These are phyloP conservation scores for Linum usitatissimum DNA, from an alignment of 345 rosid species.

Conservation along the genomic window DNA sequence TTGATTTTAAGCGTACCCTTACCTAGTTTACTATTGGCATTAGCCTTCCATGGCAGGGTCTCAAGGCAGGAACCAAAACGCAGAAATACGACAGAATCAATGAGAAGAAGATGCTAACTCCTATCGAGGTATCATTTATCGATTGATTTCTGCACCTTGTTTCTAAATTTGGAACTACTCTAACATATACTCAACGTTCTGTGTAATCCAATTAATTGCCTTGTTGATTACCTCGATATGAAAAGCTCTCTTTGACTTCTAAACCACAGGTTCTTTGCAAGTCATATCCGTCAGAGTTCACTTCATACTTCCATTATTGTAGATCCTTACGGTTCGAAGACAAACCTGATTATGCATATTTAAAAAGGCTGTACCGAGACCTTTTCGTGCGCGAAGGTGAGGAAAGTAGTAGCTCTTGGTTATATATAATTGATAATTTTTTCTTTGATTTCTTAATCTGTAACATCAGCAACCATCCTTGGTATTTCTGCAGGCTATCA, in stretches of 20 bases:
- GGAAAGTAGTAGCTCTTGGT: neutral
- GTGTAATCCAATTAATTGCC: neutral
- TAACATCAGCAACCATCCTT: neutral
- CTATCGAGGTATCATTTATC: slow-evolving; percentile 16
- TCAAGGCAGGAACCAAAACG: slow-evolving; percentile 23
- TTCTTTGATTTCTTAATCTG: neutral
- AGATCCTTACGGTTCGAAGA: slow-evolving; percentile 23
- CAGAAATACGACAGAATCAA: slow-evolving; percentile 24
- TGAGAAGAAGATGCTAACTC: slow-evolving; percentile 24
- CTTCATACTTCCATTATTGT: slow-evolving; percentile 24
- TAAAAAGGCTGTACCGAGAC: slow-evolving; percentile 25
- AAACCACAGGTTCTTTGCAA: slow-evolving; percentile 19
- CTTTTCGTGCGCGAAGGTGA: slow-evolving; percentile 22
- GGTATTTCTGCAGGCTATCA: neutral
- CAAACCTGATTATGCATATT: slow-evolving; percentile 22
- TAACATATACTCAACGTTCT: no score
- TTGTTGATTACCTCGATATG: neutral
- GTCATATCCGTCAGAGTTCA: slow-evolving; percentile 22
- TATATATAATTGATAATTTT: neutral
- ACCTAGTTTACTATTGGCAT: slow-evolving; percentile 9
- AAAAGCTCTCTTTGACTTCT: neutral
- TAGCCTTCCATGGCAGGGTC: slow-evolving; percentile 28
- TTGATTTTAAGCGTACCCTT: neutral
- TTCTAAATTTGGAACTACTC: no score
- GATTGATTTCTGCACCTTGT: neutral